phyloP scores from a whole-genome alignment of 495 filamentous ascomycete species.

The Neurospora hispaniola region DNA sequence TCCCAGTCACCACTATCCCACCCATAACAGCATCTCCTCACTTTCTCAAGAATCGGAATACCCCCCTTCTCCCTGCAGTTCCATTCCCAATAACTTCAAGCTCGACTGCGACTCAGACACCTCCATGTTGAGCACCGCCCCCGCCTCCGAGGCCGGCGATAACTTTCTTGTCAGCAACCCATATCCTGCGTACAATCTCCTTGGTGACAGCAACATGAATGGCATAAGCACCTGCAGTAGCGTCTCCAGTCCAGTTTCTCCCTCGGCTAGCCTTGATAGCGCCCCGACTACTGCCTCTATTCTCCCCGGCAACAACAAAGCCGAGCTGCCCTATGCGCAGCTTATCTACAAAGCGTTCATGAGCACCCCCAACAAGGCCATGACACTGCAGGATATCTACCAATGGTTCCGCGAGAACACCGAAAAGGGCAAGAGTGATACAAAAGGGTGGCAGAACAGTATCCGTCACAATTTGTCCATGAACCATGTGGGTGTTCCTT shows the following conservation, averaged over 20 bases:
- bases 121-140: not conserved
- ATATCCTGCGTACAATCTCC: not conserved
- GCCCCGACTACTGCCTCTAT: not conserved
- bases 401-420: slow-evolving; percentile 81
- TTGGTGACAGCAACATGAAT: not conserved
- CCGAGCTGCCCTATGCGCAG: slow-evolving; percentile 65
- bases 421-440: slow-evolving; percentile 52
- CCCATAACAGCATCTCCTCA: not conserved
- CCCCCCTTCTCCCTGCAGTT: slow-evolving; percentile 14
- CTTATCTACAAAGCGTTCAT: slow-evolving; percentile 71
- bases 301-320: slow-evolving; percentile 14
- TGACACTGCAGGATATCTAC: slow-evolving; percentile 83
- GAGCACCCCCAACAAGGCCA: slow-evolving; percentile 48
- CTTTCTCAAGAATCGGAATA: slow-evolving; percentile 6
- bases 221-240: not conserved
- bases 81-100: slow-evolving; percentile 3
- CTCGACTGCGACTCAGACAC: slow-evolving; percentile 7
- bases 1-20: slow-evolving; percentile 1
- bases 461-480: slow-evolving; percentile 96
- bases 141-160: slow-evolving; percentile 1
- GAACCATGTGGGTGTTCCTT: slow-evolving; percentile 62
- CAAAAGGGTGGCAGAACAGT: slow-evolving; percentile 91
- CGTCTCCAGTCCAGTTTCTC: slow-evolving; percentile 3
- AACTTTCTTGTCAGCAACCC: not conserved
- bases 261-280: not conserved